These are phyloP conservation scores for Ceratocystis albifundus DNA, from an alignment of 2,329 filamentous ascomycete genomes.

Conservation along the genomic window DNA sequence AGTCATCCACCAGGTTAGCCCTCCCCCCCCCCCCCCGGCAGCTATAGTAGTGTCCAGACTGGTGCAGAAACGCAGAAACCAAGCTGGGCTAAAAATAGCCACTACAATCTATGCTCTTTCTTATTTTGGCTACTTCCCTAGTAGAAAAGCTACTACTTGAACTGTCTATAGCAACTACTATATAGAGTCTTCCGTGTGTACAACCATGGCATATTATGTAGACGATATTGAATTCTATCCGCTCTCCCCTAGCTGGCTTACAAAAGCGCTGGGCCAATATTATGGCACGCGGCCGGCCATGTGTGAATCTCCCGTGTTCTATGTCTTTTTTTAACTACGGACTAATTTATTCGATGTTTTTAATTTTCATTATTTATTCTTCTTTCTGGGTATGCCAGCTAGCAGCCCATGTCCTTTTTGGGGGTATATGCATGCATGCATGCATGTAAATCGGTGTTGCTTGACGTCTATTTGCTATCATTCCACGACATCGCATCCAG, in stretches of 20 bases:
- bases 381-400: no score
- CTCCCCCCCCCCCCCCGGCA: no score
- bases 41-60: background rate
- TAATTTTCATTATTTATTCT: no score
- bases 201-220: background rate
- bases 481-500: no score
- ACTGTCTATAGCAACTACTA: background rate
- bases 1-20: no score
- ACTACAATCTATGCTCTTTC: background rate
- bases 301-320: background rate
- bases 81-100: background rate
- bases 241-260: background rate
- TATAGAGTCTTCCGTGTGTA: background rate
- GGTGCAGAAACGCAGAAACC: background rate
- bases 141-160: no score
- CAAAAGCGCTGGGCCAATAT: background rate
- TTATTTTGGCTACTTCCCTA: background rate
- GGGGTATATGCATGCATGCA: no score
- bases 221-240: background rate
- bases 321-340: background rate
- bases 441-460: no score
- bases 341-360: no score
- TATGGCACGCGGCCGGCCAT: background rate
- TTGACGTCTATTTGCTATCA: no score
- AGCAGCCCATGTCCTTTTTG: no score